Base-by-base conservation (phyloP, 2,329 filamentous ascomycete genomes). In the Fusarium veterinarium region DNA sequence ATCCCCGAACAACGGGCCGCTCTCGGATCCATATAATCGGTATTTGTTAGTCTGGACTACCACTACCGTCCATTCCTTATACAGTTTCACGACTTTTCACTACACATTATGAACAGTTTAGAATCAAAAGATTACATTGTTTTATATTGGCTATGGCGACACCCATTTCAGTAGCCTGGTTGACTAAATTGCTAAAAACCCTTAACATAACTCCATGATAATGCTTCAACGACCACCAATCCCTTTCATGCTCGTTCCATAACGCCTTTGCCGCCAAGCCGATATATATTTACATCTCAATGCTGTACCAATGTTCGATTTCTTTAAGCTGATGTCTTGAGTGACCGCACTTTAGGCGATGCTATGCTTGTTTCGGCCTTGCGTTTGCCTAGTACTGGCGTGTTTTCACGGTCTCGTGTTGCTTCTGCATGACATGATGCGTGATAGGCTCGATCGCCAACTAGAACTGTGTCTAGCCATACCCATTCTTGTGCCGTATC, bases 401-500 rank as follows among this genome's bases (percentile, higher is more conserved):
- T 85, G 33, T 79, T 82, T 48, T 84, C 86, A 12, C 88, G 87
- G 73, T 92, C 91, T 78, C 90, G 92, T 40, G 89, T 92, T 37
- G 93, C 92, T 83, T 98, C 95, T 23, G 90, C 89, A 80, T 95
- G 94, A 80, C 96, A 99, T 60, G 91, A 97, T 16, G 92, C 94
- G 81, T 99, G 96, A 77, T 94, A 98, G 20, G 96, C 92, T 71
- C 94, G 91, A 62, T 88, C 90, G 40, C 93, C 93, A 35, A 97
- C 90, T 72, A 92, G 89, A 56, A 93, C 87, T 1, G 95, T 93
- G 81, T 99, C 95, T 81, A 94, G 92, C 93, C 96, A 98, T 44
- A 99, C 95, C 89, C 95, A 98, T 78, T 99, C 95, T 81, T 98
- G 95, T 23, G 93, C 93, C 71, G 97, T 94, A 76, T 97, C 94